Percentiles rank a stretch among this genome's conserved stretches.
These are phyloP conservation scores for Solanum paucissectum DNA, from an alignment of 257 asterid species.

Conservation along the genomic window DNA sequence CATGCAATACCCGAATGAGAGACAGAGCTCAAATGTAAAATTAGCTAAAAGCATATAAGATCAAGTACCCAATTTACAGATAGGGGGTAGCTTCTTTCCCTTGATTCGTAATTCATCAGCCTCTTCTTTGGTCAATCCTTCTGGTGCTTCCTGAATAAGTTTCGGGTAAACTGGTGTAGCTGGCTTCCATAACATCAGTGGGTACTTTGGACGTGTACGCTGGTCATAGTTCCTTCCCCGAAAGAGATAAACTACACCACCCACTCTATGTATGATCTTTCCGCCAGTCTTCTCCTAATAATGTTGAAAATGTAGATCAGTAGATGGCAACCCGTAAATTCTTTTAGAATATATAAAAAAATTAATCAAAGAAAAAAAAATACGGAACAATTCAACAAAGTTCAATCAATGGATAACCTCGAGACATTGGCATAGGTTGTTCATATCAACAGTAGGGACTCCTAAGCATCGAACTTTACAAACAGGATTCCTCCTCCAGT, in stretches of 20 bases:
- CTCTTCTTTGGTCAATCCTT: conserved; percentile 79
- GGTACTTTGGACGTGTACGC: conserved; percentile 57
- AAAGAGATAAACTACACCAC: conserved; percentile 79
- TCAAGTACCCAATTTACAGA: conserved; percentile 76
- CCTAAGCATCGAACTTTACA: conserved; percentile 98
- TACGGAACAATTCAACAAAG: not conserved
- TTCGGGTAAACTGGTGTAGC: conserved; percentile 98
- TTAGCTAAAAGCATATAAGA: not conserved
- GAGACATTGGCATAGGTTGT: conserved; percentile 70
- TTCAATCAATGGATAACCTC: conserved; percentile 48
- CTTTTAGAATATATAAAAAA: not conserved
- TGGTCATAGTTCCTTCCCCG: conserved; percentile 91
- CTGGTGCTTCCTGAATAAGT: conserved; percentile 95
- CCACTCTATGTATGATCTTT: conserved; percentile 64
- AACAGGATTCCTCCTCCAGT: conserved; percentile 87
- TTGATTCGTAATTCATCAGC: conserved; percentile 62
- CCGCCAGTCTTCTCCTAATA: conserved; percentile 81
- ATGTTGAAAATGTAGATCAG: not conserved
- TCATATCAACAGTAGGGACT: conserved; percentile 94
- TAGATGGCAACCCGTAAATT: not conserved
- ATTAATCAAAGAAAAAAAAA: not conserved
- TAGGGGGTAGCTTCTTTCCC: conserved; percentile 64
- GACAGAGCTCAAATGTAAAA: not conserved
- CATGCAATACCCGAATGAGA: not conserved
- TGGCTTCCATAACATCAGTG: conserved; percentile 98